Base-by-base conservation (phyloP, 345 rosid genomes). In the Luvunga scandens region DNA sequence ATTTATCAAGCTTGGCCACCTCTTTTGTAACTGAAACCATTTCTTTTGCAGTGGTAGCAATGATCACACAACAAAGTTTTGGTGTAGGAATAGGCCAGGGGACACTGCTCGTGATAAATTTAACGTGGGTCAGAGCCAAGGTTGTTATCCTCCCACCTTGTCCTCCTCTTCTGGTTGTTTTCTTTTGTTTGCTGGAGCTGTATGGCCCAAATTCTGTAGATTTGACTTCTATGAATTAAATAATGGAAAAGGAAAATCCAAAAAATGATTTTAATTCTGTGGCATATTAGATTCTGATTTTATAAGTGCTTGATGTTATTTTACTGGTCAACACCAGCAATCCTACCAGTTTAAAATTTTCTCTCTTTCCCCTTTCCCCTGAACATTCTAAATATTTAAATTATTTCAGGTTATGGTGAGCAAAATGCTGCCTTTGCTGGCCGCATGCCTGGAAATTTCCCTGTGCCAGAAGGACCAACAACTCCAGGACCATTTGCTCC, bases 41-140 rank as follows among this genome's bases (percentile, higher is more conserved):
- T 82, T 73, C 73, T 83, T 81, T 72, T 90, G 91, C 94, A 96
- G 99, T 78, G 99, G 99, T 79, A 93, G 99, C 93, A 88, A 90
- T 79, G 99, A 96, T 81, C 92, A 91, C 83, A 88, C 97, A 2
- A 95, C 99, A 72, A 95, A 92, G 89, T 95, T 95, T 83, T 95
- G 99, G 99, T 91, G 95, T 91, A 88, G 99, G 90, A 92, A 93
- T 85, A 88, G 99, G 76, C 98, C 99, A 30, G 99, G 91, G 45
- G 98, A 92, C 82, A 88, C 95, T 69, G 93, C 91, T 80, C 94
- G 95, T 65, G 98, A 94, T 89, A 95, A 84, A 86, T 89, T 87
- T 87, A 87, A 67, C 78, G 75, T 82, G 82, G 86, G 87, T 77
- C 95, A 93, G 80, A 93, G 84, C 86, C 98, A 93, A 90, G 97